These are phyloP conservation scores for Botryotinia calthae DNA, from an alignment of 2,329 filamentous ascomycete species.

Conservation along the genomic window DNA sequence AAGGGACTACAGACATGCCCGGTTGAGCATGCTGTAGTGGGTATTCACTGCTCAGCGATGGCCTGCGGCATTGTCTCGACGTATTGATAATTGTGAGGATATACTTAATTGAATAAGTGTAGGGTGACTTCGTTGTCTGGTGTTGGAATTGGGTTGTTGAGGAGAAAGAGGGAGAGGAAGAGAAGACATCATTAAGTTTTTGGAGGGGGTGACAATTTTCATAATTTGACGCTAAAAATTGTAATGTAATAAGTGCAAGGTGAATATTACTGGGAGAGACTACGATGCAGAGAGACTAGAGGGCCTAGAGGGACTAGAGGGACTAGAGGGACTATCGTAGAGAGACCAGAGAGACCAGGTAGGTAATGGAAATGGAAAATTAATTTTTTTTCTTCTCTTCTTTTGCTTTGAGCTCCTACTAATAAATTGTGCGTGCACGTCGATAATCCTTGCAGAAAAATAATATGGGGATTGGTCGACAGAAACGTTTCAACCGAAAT, in stretches of 20 bases:
- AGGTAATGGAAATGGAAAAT: not conserved
- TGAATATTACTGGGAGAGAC: not conserved
- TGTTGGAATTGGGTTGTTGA: constrained; percentile 29
- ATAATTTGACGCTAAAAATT: constrained; percentile 2
- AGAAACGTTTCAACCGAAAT: not conserved
- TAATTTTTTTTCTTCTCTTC: not conserved
- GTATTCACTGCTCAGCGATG: constrained; percentile 89
- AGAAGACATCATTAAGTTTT: constrained; percentile 27
- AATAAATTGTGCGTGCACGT: not conserved
- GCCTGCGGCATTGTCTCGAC: constrained; percentile 75
- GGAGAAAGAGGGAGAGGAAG: constrained; percentile 27
- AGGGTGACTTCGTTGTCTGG: constrained; percentile 67
- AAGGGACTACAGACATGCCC: constrained; percentile 74
- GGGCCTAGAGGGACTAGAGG: too few species aligned
- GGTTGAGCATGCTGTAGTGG: constrained; percentile 65
- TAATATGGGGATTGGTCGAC: not conserved
- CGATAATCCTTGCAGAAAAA: not conserved
- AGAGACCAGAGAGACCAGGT: not conserved
- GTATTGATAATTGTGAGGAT: constrained; percentile 49
- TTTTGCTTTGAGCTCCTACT: not conserved
- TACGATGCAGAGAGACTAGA: not conserved
- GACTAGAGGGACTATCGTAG: not conserved
- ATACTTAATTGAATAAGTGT: constrained; percentile 39
- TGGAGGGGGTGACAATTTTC: constrained; percentile 16
- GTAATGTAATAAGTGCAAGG: not conserved